Evolutionary conservation across 495 filamentous ascomycete species (phyloP).

Genomic region (Penicillium dipodomyicola): DNA sequence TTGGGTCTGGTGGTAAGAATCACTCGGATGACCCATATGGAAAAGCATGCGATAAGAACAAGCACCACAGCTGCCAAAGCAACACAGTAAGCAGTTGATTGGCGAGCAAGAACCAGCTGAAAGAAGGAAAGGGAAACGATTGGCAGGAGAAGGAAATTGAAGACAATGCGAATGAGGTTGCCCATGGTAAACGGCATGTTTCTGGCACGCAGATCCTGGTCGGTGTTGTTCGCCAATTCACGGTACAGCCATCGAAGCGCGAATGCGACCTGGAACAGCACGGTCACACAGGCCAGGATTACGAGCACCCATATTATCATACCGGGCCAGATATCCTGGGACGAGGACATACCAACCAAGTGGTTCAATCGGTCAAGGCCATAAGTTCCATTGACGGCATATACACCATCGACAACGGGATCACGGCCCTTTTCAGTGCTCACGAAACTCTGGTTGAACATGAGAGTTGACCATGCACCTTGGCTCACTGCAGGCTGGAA

Average conservation of each 20-base stretch:
- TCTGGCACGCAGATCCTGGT: constrained; percentile 84
- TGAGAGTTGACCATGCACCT: constrained; percentile 79
- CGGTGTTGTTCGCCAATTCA: constrained; percentile 62
- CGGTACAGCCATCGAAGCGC: constrained; percentile 70
- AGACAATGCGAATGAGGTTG: constrained; percentile 81
- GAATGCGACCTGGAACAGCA: constrained; percentile 78
- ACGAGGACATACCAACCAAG: constrained; percentile 73
- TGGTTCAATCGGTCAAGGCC: constrained; percentile 78
- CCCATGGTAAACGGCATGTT: constrained; percentile 92
- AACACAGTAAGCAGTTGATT: constrained; percentile 65
- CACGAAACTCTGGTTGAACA: constrained; percentile 92
- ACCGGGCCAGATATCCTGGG: constrained; percentile 86
- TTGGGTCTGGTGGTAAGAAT: constrained; percentile 79
- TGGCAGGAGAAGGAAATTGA: constrained; percentile 88
- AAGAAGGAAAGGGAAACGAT: constrained; percentile 84
- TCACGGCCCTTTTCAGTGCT: constrained; percentile 59
- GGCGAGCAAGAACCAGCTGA: constrained; percentile 74
- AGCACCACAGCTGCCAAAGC: constrained; percentile 73
- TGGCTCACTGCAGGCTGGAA: constrained; percentile 89
- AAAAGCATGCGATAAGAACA: constrained; percentile 65
- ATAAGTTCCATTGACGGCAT: constrained; percentile 65
- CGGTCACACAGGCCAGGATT: constrained; percentile 64
- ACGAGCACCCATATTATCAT: constrained; percentile 83
- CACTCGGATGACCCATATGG: constrained; percentile 73
- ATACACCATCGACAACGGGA: constrained; percentile 80